Base-by-base conservation (phyloP, 2,329 filamentous ascomycete genomes). In the Pseudocercospora cruenta region DNA sequence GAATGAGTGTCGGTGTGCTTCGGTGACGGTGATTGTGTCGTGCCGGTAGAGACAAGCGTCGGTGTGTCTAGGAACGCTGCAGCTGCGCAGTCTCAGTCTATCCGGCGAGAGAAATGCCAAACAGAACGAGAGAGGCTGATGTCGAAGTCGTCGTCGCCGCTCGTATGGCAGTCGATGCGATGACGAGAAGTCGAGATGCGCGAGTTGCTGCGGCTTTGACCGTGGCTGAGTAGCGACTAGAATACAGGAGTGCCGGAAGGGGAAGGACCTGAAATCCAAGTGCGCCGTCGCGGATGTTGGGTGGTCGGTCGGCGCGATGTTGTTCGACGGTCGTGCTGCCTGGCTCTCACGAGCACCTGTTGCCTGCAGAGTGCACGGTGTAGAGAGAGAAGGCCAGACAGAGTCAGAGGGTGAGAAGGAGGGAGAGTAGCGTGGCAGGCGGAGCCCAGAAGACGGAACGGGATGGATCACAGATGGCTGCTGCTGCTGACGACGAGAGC, bases 1-100 rank as follows among this genome's bases (percentile, higher is more conserved):
- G 63, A 66, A 65, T 55, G 60, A 61, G 47, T 63, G 67, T 69
- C 59, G 67, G 60, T 62, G 58, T 43, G n/a, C 39, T 16, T 58
- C 43, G 61, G 62, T 60, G 58, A 43, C 10, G 51, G 51, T 55
- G 24, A 4, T 55, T 58, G 31, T 43, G 31, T 43, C 55, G 55
- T 22, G 55, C 9, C 31, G 31, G 55, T 3, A 22, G 55, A 58
- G 19, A 58, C 33, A 58, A 58, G 55, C 28, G 55, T 58, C 55
- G 55, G 55, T 39, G 55, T 21, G n/a, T 36, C 8, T 39, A 43
- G 55, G 55, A 39, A 21, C 16, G 31, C 28, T 58, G 55, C 28
- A 58, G 55, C 55, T 58, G 31, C 55, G 55, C 33, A 24, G 55
- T 36, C 55, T 43, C 55, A 24, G 55, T 39, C 8, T 33, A n/a